A percentile compares a stretch with the other conserved stretches of the same genome.
phyloP scores from a whole-genome alignment of 495 filamentous ascomycete genomes.

The Amniculicola lignicola region DNA sequence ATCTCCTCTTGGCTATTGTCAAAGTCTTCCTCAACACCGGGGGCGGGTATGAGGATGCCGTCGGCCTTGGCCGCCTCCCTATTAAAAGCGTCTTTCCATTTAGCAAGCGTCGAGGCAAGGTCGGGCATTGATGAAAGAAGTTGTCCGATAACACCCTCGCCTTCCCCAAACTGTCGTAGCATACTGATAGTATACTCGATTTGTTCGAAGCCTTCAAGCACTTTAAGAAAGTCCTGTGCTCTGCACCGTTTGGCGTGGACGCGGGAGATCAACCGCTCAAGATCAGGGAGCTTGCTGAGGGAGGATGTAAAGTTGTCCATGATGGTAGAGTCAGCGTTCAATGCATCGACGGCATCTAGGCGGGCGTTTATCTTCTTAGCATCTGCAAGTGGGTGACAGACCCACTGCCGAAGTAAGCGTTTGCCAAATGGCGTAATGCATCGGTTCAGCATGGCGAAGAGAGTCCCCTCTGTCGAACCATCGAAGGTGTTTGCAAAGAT shows the following conservation, averaged over 20 bases:
- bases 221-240: constrained; percentile 86
- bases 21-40: constrained; percentile 90
- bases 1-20: constrained; percentile 80
- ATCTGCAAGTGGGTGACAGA: constrained; percentile 91
- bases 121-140: constrained; percentile 84
- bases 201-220: constrained; percentile 95
- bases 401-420: constrained; percentile 94
- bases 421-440: constrained; percentile 98
- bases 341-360: constrained; percentile 90
- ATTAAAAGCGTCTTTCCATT: constrained; percentile 94
- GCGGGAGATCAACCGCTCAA: constrained; percentile 90
- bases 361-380: constrained; percentile 83
- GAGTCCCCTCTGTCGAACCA: constrained; percentile 75
- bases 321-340: constrained; percentile 75
- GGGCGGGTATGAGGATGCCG: constrained; percentile 75
- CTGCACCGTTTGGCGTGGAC: constrained; percentile 88
- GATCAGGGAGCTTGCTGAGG: constrained; percentile 85
- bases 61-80: constrained; percentile 72
- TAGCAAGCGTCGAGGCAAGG: constrained; percentile 64
- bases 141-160: constrained; percentile 78
- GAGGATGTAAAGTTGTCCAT: constrained; percentile 82
- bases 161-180: constrained; percentile 63
- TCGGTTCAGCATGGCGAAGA: constrained; percentile 86
- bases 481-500: constrained; percentile 94
- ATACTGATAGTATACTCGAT: constrained; percentile 88